phyloP scores from a whole-genome alignment of 352 stramenopile species.

The Pythium grandisporangium region DNA sequence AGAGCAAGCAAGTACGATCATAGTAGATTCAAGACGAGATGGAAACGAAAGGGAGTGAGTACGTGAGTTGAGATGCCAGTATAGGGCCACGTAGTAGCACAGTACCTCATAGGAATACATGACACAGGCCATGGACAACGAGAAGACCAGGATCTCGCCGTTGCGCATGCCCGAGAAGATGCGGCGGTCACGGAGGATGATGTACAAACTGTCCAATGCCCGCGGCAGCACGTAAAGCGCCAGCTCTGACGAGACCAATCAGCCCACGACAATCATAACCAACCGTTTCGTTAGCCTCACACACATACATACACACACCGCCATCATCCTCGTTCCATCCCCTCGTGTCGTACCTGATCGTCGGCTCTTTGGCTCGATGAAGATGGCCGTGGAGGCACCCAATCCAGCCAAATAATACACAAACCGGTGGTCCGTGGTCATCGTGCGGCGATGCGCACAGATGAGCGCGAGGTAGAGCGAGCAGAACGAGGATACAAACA shows the following conservation, averaged over 20 bases:
- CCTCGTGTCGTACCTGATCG: constrained; percentile 39
- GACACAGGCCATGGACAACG: constrained; percentile 67
- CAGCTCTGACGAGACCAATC: constrained; percentile 30
- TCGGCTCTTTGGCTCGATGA: constrained; percentile 71
- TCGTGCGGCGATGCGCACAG: constrained; percentile 44
- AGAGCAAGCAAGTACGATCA: too few relatives aligned
- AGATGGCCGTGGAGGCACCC: constrained; percentile 51
- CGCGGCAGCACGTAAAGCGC: constrained; percentile 72
- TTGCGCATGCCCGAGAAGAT: constrained; percentile 59
- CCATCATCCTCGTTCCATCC: neutral
- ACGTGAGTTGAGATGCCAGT: too few relatives aligned
- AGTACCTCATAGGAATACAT: constrained; percentile 82
- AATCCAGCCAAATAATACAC: constrained; percentile 70
- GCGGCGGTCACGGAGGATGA: constrained; percentile 63
- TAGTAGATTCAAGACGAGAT: too few relatives aligned
- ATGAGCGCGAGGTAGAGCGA: constrained; percentile 58
- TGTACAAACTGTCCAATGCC: constrained; percentile 64
- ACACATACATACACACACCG: too few relatives aligned
- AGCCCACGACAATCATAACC: neutral
- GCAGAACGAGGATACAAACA: constrained; percentile 67
- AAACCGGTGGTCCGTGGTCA: constrained; percentile 57
- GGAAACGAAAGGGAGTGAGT: too few relatives aligned
- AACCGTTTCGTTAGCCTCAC: too few relatives aligned
- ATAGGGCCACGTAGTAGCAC: neutral
- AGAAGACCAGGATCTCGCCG: constrained; percentile 70